phyloP scores from a whole-genome alignment of 805 yeast genomes.

The Blastobotrys chiropterorum region DNA sequence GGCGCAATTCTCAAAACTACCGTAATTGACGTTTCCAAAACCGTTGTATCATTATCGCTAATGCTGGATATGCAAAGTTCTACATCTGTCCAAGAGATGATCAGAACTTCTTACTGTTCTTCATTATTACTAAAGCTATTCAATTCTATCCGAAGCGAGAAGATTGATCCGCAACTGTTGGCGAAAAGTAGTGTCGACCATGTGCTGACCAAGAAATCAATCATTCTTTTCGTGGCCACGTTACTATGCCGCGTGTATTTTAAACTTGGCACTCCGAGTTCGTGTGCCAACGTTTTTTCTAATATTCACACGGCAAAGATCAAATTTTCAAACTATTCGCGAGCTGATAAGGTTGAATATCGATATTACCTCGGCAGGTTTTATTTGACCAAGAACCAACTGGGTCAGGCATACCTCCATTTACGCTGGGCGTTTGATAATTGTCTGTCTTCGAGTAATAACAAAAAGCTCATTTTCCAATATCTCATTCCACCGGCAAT shows the following conservation, averaged over 20 bases:
- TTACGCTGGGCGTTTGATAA: conserved; percentile 47
- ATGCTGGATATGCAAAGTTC: conserved; percentile 12
- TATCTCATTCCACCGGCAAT: conserved; percentile 49
- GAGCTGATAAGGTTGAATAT: conserved; percentile 48
- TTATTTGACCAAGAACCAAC: conserved; percentile 46
- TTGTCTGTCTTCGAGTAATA: conserved; percentile 31
- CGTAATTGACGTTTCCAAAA: conserved; percentile 8
- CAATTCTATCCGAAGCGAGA: conserved; percentile 51
- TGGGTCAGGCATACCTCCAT: conserved; percentile 47
- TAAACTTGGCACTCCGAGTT: conserved; percentile 26
- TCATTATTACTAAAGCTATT: conserved; percentile 51
- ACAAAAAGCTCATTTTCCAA: conserved; percentile 39
- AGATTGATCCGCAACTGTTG: conserved; percentile 23
- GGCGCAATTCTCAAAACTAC: conserved; percentile 25
- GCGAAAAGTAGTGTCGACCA: conserved; percentile 5
- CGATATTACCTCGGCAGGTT: conserved; percentile 52
- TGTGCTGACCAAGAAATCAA: conserved; percentile 36
- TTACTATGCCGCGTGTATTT: conserved; percentile 53
- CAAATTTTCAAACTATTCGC: conserved; percentile 35
- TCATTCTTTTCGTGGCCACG: conserved; percentile 48
- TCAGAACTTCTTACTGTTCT: conserved; percentile 40
- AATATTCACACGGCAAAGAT: conserved; percentile 50
- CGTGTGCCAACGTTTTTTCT: conserved; percentile 44
- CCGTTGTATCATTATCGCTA: conserved; percentile 15
- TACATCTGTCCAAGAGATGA: conserved; percentile 30